Evolutionary conservation across 2,329 filamentous ascomycete genomes (phyloP).

Genomic region (Monosporascus sp.): DNA sequence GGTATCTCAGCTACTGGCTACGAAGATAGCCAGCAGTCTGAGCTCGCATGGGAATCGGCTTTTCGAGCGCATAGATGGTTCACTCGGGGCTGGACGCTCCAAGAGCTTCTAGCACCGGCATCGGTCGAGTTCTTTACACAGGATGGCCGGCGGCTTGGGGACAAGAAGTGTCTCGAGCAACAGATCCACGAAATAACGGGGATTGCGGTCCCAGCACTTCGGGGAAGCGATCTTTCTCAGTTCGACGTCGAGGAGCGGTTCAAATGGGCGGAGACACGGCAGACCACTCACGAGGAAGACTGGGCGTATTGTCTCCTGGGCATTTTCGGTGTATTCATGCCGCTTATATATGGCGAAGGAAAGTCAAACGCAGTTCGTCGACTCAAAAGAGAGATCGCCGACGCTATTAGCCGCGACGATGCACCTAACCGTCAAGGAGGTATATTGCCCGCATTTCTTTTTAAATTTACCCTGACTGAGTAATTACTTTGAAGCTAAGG

Average conservation of each 20-base stretch:
- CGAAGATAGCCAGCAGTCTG: no score
- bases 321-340: slow-evolving; percentile 16
- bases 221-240: slow-evolving; percentile 5
- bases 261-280: slow-evolving; percentile 13
- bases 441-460: no score
- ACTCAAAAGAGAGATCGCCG: no score
- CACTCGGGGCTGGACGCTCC: no score
- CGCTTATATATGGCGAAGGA: slow-evolving; percentile 14
- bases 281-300: slow-evolving; percentile 19
- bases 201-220: slow-evolving; percentile 14
- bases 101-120: slow-evolving; percentile 11
- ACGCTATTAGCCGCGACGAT: no score
- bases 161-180: slow-evolving; percentile 16
- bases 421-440: no score
- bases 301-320: slow-evolving; percentile 19
- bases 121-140: slow-evolving; percentile 22
- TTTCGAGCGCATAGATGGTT: no score
- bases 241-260: slow-evolving; percentile 20
- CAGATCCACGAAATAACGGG: slow-evolving; percentile 18
- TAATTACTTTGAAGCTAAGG: no score
- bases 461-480: no score
- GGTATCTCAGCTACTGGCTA: neutral
- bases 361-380: no score
- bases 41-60: no score
- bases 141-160: slow-evolving; percentile 15